Base-by-base conservation (phyloP, 2,329 filamentous ascomycete genomes). In the Fusarium tuaranense region DNA sequence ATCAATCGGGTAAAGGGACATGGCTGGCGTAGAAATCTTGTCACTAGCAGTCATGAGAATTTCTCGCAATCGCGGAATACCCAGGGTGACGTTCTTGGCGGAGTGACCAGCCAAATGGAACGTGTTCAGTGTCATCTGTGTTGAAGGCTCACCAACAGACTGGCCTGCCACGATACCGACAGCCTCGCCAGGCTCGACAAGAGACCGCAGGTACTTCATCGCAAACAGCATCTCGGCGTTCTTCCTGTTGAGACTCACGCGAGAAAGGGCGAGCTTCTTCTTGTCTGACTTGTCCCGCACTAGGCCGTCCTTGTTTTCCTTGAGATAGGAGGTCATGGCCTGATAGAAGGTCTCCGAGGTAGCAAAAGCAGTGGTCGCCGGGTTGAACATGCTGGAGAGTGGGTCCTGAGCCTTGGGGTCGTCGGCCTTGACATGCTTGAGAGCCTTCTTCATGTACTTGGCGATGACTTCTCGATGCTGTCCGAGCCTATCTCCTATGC, bases 61-160 rank as follows among this genome's bases (percentile, higher is more conserved):
- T 89, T 99, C 97, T 86, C 97, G 90, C 22, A 99, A 89, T 85
- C 97, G 95, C 69, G 97, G 97, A 81, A 99, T 98, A 94, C 97
- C 97, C 22, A 98, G 90, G 1, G 97, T 99, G 81, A 99, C 97
- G 89, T 99, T 99, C 88, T 98, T 98, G 34, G 97, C 93, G 22
- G 97, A 95, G 87, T 98, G 96, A 80, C 97, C 97, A 83, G 97
- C 97, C 90, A 99, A 94, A 89, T 99, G 97, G 90, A 99, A 99
- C 32, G 97, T 99, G 85, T 99, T 99, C 65, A 99, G 87, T 9
- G 97, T 99, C 97, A 99, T 99, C 83, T 99, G 97, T 13, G 97
- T 99, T 3, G 95, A 98, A 10, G 97, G 97, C 81, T 99, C 97
- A 81, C 97, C 97, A 48, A 99, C 92, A 36, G 96, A 98, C 84